Percentiles rank a stretch among this genome's conserved stretches.
Conservation (phyloP, 371 early-diverging fungal species). For the Cokeromyces recurvatus region DNA sequence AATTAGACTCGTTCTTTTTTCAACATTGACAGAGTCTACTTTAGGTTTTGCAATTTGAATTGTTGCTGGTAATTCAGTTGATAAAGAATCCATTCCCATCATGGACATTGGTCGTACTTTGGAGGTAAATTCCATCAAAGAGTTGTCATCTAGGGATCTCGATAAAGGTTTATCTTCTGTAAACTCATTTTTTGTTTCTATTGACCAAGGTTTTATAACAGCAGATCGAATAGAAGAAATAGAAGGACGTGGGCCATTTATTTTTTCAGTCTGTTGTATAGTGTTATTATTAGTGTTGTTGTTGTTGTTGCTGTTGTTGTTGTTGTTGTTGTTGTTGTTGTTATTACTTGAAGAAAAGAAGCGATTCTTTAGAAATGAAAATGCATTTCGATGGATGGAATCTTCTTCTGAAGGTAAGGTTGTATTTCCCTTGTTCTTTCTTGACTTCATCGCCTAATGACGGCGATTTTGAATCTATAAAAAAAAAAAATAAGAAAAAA, state of each 20-base stretch:
- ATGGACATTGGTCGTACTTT: conserved; percentile 13
- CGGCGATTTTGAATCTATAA: conserved; percentile 9
- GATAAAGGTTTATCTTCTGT: conserved; percentile 1
- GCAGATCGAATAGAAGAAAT: conserved; percentile 5
- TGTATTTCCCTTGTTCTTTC: conserved; percentile 8
- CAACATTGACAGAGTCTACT: neutral
- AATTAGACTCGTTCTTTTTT: conserved; percentile 31
- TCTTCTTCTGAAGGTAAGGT: conserved; percentile 6
- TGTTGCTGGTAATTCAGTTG: neutral
- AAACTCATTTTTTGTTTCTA: neutral
- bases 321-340: neutral
- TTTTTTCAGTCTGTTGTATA: neutral
- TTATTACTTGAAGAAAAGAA: conserved; percentile 11
- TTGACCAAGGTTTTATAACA: neutral
- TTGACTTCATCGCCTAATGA: conserved; percentile 19
- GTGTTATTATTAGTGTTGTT: neutral
- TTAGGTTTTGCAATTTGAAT: neutral
- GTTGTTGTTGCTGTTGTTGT: neutral
- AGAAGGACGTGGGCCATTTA: conserved; percentile 2
- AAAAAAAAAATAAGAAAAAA: too few species aligned
- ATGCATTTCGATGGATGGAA: conserved; percentile 7
- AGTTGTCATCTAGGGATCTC: conserved; percentile 9
- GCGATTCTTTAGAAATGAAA: conserved; percentile 20
- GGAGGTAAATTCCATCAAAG: neutral
- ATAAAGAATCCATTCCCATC: conserved; percentile 13